A percentile compares a stretch with the other conserved stretches of the same genome.
These are phyloP conservation scores for Monsonia emarginata DNA, from an alignment of 441 rosid species.

Conservation along the genomic window DNA sequence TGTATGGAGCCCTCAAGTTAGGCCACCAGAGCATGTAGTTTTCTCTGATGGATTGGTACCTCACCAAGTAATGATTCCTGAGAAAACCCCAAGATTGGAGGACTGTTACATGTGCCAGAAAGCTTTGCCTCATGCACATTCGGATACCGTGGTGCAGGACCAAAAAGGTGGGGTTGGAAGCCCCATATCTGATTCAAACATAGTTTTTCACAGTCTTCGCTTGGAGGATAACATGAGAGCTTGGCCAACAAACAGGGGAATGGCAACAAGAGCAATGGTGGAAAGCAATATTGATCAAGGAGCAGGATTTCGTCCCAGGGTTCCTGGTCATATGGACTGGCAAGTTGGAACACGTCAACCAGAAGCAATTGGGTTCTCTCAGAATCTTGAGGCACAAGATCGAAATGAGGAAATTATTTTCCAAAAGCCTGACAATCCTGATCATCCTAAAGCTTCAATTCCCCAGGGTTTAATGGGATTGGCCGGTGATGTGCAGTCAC, in stretches of 20 bases:
- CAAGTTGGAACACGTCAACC: conserved; percentile 25
- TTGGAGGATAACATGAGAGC: conserved; percentile 28
- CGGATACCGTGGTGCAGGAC: conserved; percentile 39
- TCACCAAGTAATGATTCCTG: conserved; percentile 29
- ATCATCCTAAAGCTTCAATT: conserved; percentile 16
- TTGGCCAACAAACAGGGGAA: conserved; percentile 23
- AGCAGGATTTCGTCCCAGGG: conserved; percentile 21
- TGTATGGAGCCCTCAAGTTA: conserved; percentile 36
- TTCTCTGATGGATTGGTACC: conserved; percentile 37
- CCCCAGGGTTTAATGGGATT: conserved; percentile 21
- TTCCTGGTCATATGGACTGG: conserved; percentile 20
- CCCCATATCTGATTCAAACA: conserved; percentile 20
- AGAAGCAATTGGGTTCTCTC: conserved; percentile 24
- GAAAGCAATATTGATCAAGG: conserved; percentile 33
- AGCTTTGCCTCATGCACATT: conserved; percentile 63
- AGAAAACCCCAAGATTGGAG: conserved; percentile 33
- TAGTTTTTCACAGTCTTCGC: conserved; percentile 38
- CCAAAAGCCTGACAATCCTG: conserved; percentile 24
- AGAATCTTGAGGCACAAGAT: conserved; percentile 22
- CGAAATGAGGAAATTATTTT: conserved; percentile 21
- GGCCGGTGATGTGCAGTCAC: conserved; percentile 24
- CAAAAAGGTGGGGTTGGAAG: conserved; percentile 24
- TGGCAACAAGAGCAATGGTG: conserved; percentile 27
- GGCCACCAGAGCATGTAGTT: conserved; percentile 30
- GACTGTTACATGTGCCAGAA: conserved; percentile 55